Evolutionary conservation across 305 asterid genomes (phyloP), one percentile per base, ranked within the genome.

Genomic region (Lippia alba): DNA sequence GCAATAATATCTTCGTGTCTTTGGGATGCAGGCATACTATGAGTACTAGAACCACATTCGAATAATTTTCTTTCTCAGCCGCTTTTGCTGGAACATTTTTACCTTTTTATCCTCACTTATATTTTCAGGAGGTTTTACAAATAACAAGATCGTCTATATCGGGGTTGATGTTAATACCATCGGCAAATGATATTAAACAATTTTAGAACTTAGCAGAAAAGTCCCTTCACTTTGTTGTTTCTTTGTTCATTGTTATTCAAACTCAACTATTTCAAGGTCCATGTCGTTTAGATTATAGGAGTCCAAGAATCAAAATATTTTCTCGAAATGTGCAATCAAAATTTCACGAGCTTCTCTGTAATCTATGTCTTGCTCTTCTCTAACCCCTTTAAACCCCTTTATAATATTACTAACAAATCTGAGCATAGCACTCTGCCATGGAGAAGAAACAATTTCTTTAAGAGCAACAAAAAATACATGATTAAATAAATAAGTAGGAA

Each of bases 1-100:
- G 98, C 97, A 72, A 90, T 86, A 81, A 95, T 95, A 83, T 95
- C 99, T 80, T 92, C 98, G 53, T 84, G 87, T 9, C 96, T 92
- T 76, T 97, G 80, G 36, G 24, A 61, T 72, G 67, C 89, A 69
- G 99, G 96, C 80, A 90, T 74, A 55, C 82, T 61, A 67, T 83
- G 91, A 24, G 30, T 24, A 75, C 80, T 61, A n/a, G 91, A 81
- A 70, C 85, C 77, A 67, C 96, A 98, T 84, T 89, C 96, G 66
- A 95, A 92, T 72, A 90, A 74, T 56, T 87, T 48, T 90, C 87
- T 81, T 96, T 83, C 70, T 84, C 83, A 32, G 68, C 82, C 80
- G 64, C 93, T 76, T 75, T 83, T 62, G 74, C 96, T 87, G 84
- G 36, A 76, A 64, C 39, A 72, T 49, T 59, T 34, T 56, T 71